These are phyloP conservation scores for Phylloporus sp. DNA, from an alignment of 768 basidiomycete species.

Conservation along the genomic window DNA sequence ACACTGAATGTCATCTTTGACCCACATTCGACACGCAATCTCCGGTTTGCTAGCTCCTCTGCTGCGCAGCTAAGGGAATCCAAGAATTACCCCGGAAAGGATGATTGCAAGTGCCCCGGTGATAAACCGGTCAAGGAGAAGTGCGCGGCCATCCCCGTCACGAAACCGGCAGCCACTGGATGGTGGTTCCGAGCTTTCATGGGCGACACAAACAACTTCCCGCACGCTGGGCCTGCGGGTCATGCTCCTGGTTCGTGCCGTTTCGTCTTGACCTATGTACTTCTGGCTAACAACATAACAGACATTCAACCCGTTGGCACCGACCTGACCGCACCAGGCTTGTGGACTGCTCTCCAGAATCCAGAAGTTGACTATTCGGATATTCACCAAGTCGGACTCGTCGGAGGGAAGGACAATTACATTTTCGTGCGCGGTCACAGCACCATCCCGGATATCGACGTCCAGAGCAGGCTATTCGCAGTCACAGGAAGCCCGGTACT, in stretches of 20 bases:
- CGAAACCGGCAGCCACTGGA: slow-evolving; percentile 9
- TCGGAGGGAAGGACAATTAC: slow-evolving; percentile 7
- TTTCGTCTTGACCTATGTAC: no score
- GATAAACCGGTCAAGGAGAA: no score
- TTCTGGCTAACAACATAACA: background rate
- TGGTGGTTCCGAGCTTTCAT: slow-evolving; percentile 5
- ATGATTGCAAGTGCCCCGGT: background rate
- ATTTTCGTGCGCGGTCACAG: slow-evolving; percentile 10
- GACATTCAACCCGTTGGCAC: slow-evolving; percentile 10
- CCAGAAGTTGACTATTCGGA: background rate
- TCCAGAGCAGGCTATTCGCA: slow-evolving; percentile 2
- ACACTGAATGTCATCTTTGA: slow-evolving; percentile 11
- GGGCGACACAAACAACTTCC: background rate
- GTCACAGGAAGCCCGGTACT: background rate
- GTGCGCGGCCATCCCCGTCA: slow-evolving; percentile 1
- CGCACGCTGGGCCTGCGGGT: background rate
- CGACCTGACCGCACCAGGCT: background rate
- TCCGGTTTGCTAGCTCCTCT: slow-evolving; percentile 8
- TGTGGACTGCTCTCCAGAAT: background rate
- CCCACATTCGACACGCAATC: slow-evolving; percentile 9
- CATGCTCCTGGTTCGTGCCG: slow-evolving; percentile 1
- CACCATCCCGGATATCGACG: slow-evolving; percentile 5
- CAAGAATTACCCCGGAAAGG: background rate
- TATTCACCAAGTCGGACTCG: background rate
- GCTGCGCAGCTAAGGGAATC: background rate